A percentile compares a stretch with the other conserved stretches of the same genome.
Conservation (phyloP, 2,329 filamentous ascomycete genomes). For the Atkinsonella texensis region DNA sequence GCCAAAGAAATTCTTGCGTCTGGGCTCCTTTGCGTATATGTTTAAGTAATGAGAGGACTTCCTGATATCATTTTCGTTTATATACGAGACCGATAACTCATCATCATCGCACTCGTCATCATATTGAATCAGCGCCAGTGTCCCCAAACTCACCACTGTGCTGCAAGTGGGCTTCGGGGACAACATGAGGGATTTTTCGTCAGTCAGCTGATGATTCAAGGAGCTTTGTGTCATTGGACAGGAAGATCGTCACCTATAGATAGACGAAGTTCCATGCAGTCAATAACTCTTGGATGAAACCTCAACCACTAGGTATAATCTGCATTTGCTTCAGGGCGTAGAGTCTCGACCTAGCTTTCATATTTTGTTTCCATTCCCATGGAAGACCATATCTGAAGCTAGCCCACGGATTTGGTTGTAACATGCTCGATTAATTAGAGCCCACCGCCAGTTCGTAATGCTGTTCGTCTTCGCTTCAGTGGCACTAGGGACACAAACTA, state of each 20-base stretch:
- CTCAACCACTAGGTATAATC: constrained; percentile 27
- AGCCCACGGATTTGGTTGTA: constrained; percentile 29
- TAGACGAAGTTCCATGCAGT: constrained; percentile 33
- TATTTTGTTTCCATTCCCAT: constrained; percentile 21
- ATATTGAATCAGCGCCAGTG: background rate
- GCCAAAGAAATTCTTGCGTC: no score
- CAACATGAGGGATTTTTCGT: constrained; percentile 6
- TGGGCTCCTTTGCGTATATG: no score
- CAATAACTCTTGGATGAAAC: constrained; percentile 27
- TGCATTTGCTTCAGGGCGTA: constrained; percentile 30
- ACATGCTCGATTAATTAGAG: background rate
- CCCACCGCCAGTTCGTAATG: no score
- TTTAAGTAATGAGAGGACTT: no score
- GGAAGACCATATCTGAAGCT: constrained; percentile 33
- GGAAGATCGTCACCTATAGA: constrained; percentile 14
- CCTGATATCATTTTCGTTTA: no score
- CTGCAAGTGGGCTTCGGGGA: no score
- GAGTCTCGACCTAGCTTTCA: constrained; percentile 42
- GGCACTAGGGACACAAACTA: background rate
- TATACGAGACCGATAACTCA: background rate
- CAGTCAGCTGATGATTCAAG: constrained; percentile 10
- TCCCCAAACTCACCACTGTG: no score
- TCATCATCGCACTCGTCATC: background rate
- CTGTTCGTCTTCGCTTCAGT: no score
- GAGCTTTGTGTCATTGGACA: constrained; percentile 9